Conservation (phyloP, 306 rosid genomes). For the Alnus glutinosa region DNA sequence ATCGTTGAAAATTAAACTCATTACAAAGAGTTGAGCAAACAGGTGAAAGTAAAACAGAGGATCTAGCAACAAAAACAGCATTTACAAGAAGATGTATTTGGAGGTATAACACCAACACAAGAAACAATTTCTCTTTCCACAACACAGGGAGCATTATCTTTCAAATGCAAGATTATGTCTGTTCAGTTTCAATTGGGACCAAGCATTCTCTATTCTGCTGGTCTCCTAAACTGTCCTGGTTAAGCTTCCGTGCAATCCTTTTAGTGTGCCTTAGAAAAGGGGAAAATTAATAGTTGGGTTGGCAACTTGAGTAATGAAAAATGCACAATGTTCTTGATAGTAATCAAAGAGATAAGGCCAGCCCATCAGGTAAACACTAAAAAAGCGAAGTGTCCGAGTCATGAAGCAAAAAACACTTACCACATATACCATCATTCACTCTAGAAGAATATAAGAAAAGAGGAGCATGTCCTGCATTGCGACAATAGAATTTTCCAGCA, state of each 20-base stretch:
- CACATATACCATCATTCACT: conserved; percentile 95
- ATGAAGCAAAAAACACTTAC: conserved; percentile 43
- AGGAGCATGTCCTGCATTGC: conserved; percentile 72
- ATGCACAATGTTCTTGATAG: not conserved
- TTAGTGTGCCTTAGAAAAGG: no score
- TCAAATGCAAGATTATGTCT: not conserved
- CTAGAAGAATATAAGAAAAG: conserved; percentile 66
- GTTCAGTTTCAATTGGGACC: not conserved
- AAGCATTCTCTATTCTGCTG: not conserved
- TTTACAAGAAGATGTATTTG: not conserved
- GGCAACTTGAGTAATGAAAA: not conserved
- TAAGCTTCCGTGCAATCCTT: not conserved
- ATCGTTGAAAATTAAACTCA: conserved; percentile 24
- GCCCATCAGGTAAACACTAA: not conserved
- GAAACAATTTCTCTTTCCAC: not conserved
- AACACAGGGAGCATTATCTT: not conserved
- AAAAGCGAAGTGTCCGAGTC: not conserved
- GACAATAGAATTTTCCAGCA: conserved; percentile 70
- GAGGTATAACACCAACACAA: not conserved
- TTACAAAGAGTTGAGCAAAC: conserved; percentile 24
- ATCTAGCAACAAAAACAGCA: conserved; percentile 15
- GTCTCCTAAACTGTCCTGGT: not conserved
- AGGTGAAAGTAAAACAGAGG: conserved; percentile 10
- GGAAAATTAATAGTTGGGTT: not conserved
- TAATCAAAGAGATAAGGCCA: not conserved